A percentile compares a stretch with the other conserved stretches of the same genome.
Conservation (phyloP, 1,284 basidiomycete genomes). For the Ceratobasidium sp. region DNA sequence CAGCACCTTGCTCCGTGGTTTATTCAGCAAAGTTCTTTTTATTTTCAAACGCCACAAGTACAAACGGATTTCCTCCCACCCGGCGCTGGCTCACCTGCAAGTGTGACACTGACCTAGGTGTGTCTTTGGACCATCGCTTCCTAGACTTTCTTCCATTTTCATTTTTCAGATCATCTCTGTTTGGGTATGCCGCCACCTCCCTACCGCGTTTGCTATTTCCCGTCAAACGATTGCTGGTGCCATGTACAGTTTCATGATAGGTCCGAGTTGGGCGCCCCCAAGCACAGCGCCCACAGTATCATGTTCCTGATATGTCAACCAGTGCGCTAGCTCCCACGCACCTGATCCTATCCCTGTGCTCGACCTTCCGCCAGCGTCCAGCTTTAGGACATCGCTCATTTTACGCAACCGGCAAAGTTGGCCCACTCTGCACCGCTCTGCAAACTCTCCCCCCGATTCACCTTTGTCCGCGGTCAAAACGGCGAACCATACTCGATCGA, state of each 20-base stretch:
- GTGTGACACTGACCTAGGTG: no score
- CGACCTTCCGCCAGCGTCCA: constrained; percentile 69
- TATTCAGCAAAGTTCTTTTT: no score
- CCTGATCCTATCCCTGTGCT: constrained; percentile 53
- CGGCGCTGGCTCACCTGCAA: no score
- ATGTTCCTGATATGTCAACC: constrained; percentile 46
- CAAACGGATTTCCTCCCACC: no score
- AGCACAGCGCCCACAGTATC: constrained; percentile 6
- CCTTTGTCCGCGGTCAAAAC: constrained; percentile 74
- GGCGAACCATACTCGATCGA: constrained; percentile 75
- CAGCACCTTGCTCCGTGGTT: no score
- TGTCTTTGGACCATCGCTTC: no score
- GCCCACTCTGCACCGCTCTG: constrained; percentile 42
- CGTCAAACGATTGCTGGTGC: background rate
- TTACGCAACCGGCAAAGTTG: constrained; percentile 44
- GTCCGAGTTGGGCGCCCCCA: constrained; percentile 36
- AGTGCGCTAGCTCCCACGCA: constrained; percentile 48
- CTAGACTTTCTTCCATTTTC: no score
- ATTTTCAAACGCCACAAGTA: no score
- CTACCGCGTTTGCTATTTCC: no score
- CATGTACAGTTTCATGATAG: background rate
- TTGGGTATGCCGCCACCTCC: no score
- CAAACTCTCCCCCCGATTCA: constrained; percentile 83
- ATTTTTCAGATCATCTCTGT: no score
- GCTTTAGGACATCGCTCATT: constrained; percentile 85